phyloP scores from a whole-genome alignment of 192 early-diverging fungal species.

The Mortierella hygrophila region DNA sequence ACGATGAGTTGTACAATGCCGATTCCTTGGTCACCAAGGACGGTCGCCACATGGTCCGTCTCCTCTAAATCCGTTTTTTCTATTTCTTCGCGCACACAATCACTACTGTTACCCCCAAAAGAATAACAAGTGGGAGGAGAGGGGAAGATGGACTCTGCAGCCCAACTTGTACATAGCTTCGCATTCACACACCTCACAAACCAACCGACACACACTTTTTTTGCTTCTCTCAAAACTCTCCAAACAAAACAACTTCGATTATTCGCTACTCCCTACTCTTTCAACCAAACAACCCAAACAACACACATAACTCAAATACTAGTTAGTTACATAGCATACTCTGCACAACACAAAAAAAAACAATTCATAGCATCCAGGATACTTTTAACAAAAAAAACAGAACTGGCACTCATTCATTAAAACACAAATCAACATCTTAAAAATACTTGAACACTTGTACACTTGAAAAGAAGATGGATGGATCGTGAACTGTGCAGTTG shows the following conservation, averaged over 20 bases:
- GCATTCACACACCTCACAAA: background rate
- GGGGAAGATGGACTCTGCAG: background rate
- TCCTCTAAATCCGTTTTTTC: conserved; percentile 15
- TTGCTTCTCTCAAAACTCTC: background rate
- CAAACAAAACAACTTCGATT: background rate
- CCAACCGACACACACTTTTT: background rate
- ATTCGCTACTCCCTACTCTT: conserved; percentile 8
- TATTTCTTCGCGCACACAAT: background rate
- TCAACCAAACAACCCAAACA: background rate
- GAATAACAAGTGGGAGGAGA: conserved; percentile 4
- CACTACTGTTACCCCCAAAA: background rate
- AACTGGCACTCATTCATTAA: too few relatives aligned
- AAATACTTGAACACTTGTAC: too few relatives aligned
- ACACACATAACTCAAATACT: too few relatives aligned
- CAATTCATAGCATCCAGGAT: conserved; percentile 7
- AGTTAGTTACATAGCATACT: too few relatives aligned
- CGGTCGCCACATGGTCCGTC: conserved; percentile 38
- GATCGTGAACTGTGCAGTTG: too few relatives aligned
- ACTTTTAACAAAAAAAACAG: too few relatives aligned
- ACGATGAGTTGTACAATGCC: conserved; percentile 35
- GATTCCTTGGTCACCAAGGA: conserved; percentile 43
- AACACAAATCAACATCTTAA: too few relatives aligned
- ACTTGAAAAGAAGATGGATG: too few relatives aligned
- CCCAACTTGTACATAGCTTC: conserved; percentile 11
- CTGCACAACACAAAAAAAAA: background rate